phyloP scores from a whole-genome alignment of 2,329 filamentous ascomycete genomes.

The Xylariaceae sp. region DNA sequence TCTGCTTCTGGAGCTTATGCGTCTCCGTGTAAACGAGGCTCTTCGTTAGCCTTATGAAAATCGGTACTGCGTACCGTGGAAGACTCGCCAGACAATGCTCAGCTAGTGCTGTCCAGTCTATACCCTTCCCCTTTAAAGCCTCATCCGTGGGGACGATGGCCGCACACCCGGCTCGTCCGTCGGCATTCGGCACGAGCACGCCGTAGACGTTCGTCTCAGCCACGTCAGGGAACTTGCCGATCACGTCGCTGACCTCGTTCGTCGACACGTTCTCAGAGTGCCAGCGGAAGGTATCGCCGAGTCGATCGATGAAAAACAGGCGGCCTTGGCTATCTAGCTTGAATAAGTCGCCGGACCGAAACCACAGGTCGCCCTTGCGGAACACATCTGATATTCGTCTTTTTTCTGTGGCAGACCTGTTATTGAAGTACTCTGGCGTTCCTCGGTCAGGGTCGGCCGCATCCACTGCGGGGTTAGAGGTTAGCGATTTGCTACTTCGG shows the following conservation, averaged over 20 bases:
- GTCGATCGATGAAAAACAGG: slow-evolving; percentile 70
- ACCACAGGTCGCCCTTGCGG: slow-evolving; percentile 70
- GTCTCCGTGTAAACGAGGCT: slow-evolving; percentile 52
- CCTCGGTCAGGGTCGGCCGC: slow-evolving; percentile 61
- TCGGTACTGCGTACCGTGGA: slow-evolving; percentile 52
- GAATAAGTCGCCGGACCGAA: slow-evolving; percentile 70
- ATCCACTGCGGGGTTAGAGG: slow-evolving; percentile 24
- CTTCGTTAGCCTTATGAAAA: slow-evolving; percentile 48
- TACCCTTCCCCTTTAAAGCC: slow-evolving; percentile 31
- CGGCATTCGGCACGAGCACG: slow-evolving; percentile 49
- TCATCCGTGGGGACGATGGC: slow-evolving; percentile 46
- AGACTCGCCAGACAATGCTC: slow-evolving; percentile 45
- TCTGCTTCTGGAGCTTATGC: slow-evolving; percentile 52
- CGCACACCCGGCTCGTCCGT: slow-evolving; percentile 50
- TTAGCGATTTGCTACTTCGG: background rate
- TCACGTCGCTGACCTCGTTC: slow-evolving; percentile 49
- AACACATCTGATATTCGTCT: slow-evolving; percentile 69
- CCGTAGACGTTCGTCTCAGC: slow-evolving; percentile 52
- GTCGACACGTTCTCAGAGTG: slow-evolving; percentile 54
- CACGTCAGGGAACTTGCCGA: slow-evolving; percentile 47
- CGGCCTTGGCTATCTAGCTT: slow-evolving; percentile 64
- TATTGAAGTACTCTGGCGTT: slow-evolving; percentile 63
- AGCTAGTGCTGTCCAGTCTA: slow-evolving; percentile 43
- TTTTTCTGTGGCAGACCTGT: slow-evolving; percentile 65
- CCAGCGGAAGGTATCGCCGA: slow-evolving; percentile 78